Base-by-base conservation (phyloP, 768 basidiomycete species). In the Suillus discolor region DNA sequence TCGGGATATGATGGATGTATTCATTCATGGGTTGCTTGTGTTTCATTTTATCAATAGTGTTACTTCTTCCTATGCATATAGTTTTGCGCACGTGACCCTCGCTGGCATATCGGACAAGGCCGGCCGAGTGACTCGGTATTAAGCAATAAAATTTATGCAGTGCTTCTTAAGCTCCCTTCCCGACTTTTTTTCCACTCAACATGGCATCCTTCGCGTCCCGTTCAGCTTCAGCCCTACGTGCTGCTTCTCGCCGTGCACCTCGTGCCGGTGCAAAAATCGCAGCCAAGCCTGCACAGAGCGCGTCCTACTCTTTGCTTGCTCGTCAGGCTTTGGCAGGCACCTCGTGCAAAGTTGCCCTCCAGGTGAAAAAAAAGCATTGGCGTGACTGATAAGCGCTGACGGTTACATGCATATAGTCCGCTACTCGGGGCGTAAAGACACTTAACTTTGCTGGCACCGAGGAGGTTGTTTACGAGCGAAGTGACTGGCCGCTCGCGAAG, bases 401-500 rank as follows among this genome's bases (percentile, higher is more conserved):
- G 62, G 18, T 28, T n/a, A 23, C 59, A 76, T 89, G 85, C 67
- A 25, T 23, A 28, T 18, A 54, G 53, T 9, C 28, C 9, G 28
- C 31, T 36, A 78, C 78, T 68, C 93, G 96, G 73, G 95, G 96
- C 66, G 74, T 97, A 72, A 97, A 98, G 83, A 96, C 95, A 59
- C 92, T 98, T 73, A 91, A 97, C 85, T 97, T 98, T 80, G 96
- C 96, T 62, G 96, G 96, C 72, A 90, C 91, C 66, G 87, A 95
- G 75, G 96, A 98, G 82, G 86, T 87, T 69, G 93, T 98, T 57
- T 98, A 96, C 75, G 96, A 98, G 83, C 93, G 94, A 69, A 87
- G 86, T 71, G 97, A 99, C 87, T 99, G 97, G 97, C 97, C 97
- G 39, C 82, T 97, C 67, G 89, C 94, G 67, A 99, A 94, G 83